phyloP scores from a whole-genome alignment of 371 early-diverging fungal species.

The Mortierella polycephala region DNA sequence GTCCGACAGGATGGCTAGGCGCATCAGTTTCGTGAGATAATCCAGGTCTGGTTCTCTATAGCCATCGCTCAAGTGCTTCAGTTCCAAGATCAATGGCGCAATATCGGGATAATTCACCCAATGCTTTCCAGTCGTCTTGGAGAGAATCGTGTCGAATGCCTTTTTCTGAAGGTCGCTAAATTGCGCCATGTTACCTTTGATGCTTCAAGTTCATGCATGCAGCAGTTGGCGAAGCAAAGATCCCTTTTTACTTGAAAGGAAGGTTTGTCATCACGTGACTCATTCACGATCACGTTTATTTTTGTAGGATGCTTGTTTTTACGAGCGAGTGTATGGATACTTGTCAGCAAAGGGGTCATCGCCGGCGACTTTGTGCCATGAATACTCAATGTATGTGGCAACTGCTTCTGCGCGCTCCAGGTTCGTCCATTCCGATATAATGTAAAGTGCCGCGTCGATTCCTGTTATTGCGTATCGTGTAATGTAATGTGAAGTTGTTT shows the following conservation, averaged over 20 bases:
- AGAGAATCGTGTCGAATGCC: conserved; percentile 28
- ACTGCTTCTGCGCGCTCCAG: conserved; percentile 22
- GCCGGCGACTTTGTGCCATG: conserved; percentile 39
- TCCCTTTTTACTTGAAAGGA: background rate
- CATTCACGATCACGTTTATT: background rate
- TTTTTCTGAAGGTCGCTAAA: conserved; percentile 20
- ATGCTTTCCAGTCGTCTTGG: conserved; percentile 27
- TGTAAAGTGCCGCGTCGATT: conserved; percentile 45
- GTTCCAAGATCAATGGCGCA: conserved; percentile 19
- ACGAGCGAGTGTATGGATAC: conserved; percentile 41
- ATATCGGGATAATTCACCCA: conserved; percentile 47
- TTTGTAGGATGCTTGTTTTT: background rate
- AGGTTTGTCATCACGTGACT: background rate
- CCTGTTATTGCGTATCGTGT: conserved; percentile 9
- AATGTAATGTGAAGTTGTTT: background rate
- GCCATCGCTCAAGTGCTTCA: conserved; percentile 13
- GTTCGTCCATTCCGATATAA: conserved; percentile 28
- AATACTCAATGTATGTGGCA: conserved; percentile 35
- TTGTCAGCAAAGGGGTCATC: conserved; percentile 50
- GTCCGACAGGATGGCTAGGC: conserved; percentile 25
- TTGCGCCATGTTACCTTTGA: conserved; percentile 16
- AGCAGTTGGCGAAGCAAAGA: background rate
- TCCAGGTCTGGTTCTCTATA: conserved; percentile 1
- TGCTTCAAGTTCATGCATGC: background rate
- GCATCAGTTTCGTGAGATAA: conserved; percentile 24